These are phyloP conservation scores for Boletus rubropictus DNA, from an alignment of 768 basidiomycete genomes.

Conservation along the genomic window DNA sequence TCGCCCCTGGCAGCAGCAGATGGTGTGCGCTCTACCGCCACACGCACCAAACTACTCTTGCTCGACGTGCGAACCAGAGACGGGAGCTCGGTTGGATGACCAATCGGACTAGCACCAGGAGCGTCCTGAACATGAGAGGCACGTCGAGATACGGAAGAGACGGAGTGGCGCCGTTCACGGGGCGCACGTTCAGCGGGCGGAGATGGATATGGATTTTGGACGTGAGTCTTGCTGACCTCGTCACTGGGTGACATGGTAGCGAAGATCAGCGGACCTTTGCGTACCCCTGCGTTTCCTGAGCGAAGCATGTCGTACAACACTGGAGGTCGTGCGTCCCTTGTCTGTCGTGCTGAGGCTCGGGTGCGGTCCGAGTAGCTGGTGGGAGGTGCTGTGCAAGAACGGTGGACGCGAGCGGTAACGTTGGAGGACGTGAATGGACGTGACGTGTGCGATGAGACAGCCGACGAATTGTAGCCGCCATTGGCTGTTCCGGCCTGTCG, in stretches of 20 bases:
- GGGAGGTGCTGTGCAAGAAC: constrained; percentile 13
- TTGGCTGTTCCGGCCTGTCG: constrained; percentile 5
- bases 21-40: constrained; percentile 8
- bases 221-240: neutral
- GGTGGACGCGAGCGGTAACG: constrained; percentile 4
- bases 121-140: neutral
- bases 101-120: neutral
- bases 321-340: constrained; percentile 1
- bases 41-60: constrained; percentile 7
- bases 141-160: neutral
- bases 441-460: neutral
- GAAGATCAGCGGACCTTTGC: constrained; percentile 60
- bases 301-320: constrained; percentile 22
- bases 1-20: constrained; percentile 10
- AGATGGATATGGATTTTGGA: constrained; percentile 22
- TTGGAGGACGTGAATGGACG: constrained; percentile 10
- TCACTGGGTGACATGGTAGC: constrained; percentile 42
- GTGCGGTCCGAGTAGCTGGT: constrained; percentile 18
- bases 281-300: constrained; percentile 16
- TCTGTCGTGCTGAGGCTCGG: constrained; percentile 4
- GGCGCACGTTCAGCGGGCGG: constrained; percentile 23
- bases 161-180: constrained; percentile 4
- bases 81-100: constrained; percentile 12
- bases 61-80: constrained; percentile 14
- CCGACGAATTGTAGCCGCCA: constrained; percentile 1